Conservation (phyloP, 108 stramenopile species). For the Nitzschia palea region DNA sequence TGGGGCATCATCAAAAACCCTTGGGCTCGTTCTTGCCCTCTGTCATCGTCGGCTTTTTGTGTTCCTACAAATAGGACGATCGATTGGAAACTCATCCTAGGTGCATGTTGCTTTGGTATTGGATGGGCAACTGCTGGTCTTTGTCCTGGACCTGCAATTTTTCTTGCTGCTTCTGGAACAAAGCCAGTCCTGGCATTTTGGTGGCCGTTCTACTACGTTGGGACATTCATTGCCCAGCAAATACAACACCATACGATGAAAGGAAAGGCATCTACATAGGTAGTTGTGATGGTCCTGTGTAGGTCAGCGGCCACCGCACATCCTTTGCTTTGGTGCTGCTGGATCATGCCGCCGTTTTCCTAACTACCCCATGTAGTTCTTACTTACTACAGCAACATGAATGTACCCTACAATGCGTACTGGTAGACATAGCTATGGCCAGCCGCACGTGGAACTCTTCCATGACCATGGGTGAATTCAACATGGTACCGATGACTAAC, state of each 20-base stretch:
- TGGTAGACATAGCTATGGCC: no score
- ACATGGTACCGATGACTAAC: no score
- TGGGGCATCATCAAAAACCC: constrained; percentile 22
- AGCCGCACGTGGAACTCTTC: no score
- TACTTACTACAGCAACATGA: no score
- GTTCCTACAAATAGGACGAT: constrained; percentile 44
- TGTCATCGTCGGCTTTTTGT: constrained; percentile 18
- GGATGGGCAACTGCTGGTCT: constrained; percentile 59
- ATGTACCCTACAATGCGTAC: no score
- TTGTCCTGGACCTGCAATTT: constrained; percentile 62
- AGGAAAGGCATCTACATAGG: no score
- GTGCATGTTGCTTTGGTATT: constrained; percentile 47
- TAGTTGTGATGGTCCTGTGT: no score
- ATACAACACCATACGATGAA: not conserved
- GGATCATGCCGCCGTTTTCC: no score
- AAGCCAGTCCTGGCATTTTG: constrained; percentile 23
- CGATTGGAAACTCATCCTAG: constrained; percentile 45
- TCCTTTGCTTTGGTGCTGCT: no score
- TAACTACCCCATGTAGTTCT: no score
- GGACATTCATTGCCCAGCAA: constrained; percentile 26
- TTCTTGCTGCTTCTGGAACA: constrained; percentile 32
- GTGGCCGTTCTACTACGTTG: constrained; percentile 41
- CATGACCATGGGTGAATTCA: no score
- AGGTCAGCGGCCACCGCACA: no score
- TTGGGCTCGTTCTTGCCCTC: not conserved